Evolutionary conservation across 2,329 filamentous ascomycete genomes (phyloP), one percentile per base, ranked within the genome.

Genomic region (Alternaria panax): DNA sequence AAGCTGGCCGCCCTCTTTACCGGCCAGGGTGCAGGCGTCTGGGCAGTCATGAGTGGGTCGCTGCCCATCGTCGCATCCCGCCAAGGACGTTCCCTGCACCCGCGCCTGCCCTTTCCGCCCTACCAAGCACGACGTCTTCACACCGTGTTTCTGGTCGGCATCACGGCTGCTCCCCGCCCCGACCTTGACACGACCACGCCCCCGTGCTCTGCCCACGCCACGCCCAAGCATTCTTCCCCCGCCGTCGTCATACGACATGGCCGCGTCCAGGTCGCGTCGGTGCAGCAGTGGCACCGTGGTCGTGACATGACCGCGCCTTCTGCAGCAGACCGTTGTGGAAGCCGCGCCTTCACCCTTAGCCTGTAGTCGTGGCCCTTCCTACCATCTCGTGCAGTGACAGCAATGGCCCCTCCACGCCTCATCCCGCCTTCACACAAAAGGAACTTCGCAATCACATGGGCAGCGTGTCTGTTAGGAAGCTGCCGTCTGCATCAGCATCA

Each of bases 1-100:
- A 18, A 30, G n/a, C n/a, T n/a, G n/a, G n/a, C n/a, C n/a, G n/a
- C n/a, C n/a, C n/a, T n/a, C n/a, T n/a, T n/a, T n/a, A n/a, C n/a
- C n/a, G n/a, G n/a, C n/a, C n/a, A n/a, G n/a, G n/a, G n/a, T n/a
- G n/a, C n/a, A n/a, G n/a, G 18, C 36, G 56, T 27, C 51, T 54
- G 55, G 55, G 50, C 55, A 58, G 55, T 42, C 50, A 50, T 46
- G 56, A 28, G 47, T 53, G 55, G 50, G 50, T 47, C 55, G 32
- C 50, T 43, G 56, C 43, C 56, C 40, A 24, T 50, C 43, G 57
- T 51, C 51, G 52, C 57, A 59, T 30, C 36, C 55, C 45, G 51
- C 57, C 57, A 48, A 59, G 51, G 36, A 24, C 36, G 34, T 36
- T 32, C 57, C 45, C 56, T 53, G 40, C 32, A 22, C 20, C 25